These are phyloP conservation scores for Ophiocordyceps camponoti-floridani DNA, from an alignment of 2,329 filamentous ascomycete species.

Conservation along the genomic window DNA sequence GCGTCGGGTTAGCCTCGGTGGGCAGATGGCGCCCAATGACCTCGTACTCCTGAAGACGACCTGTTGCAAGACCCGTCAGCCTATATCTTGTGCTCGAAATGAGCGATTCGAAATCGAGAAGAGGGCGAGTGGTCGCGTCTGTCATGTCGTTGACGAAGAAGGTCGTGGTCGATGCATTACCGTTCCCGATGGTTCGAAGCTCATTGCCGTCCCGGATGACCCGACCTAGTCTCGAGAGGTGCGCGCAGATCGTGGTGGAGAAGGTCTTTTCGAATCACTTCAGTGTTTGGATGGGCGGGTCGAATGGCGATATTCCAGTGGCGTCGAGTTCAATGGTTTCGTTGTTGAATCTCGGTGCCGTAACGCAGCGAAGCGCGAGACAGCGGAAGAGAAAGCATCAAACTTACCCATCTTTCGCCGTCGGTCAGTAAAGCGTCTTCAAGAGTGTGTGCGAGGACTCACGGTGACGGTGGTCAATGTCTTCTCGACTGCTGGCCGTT, in stretches of 20 bases:
- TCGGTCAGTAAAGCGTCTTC: constrained; percentile 15
- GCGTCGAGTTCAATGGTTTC: neutral
- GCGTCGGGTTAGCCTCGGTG: constrained; percentile 89
- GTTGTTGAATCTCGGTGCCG: neutral
- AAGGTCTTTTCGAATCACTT: neutral
- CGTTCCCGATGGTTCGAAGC: neutral
- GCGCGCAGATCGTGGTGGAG: neutral
- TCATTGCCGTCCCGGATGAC: neutral
- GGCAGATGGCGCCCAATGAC: constrained; percentile 99
- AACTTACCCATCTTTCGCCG: constrained; percentile 42
- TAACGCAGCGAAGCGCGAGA: neutral
- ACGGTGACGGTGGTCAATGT: constrained; percentile 30
- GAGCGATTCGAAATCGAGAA: neutral
- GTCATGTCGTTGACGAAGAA: neutral
- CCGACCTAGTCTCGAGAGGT: no score
- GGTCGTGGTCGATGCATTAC: neutral
- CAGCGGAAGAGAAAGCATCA: constrained; percentile 6
- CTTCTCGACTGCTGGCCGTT: constrained; percentile 22
- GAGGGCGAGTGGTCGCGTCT: neutral
- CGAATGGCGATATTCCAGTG: neutral
- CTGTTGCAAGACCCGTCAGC: constrained; percentile 25
- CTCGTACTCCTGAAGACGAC: constrained; percentile 99
- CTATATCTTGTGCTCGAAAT: neutral
- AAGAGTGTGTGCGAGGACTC: constrained; percentile 16
- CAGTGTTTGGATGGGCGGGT: no score